Evolutionary conservation across 1,284 basidiomycete species (phyloP), one percentile per base, ranked within the genome.

Genomic region (Sanghuangporus baumii): DNA sequence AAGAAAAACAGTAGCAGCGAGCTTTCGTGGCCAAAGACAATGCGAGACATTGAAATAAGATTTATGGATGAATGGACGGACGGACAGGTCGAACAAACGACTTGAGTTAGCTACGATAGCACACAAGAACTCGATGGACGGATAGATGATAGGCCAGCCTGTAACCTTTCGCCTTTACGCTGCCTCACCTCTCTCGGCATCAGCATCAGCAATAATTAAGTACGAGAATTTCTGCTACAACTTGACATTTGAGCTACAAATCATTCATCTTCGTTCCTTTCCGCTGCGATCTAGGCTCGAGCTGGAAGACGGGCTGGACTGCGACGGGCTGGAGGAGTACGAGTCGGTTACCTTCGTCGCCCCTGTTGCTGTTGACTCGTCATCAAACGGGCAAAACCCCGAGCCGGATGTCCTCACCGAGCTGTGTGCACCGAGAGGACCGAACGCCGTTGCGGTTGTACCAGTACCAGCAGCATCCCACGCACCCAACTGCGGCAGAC

Each of bases 301-400:
- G 16, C 57, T 55, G n/a, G 60, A 48, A 12, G 59, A 36, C 18
- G 50, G 41, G 6, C 47, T 41, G 26, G 59, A 47, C 37, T 31
- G 26, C 3, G 26, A 31, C 26, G 26, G 26, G 26, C 26, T 31
- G 26, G 12, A 20, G 8, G 52, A 51, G 57, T 20, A 34, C 18
- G 20, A 31, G 16, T 34, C 12, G 12, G 18, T 18, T 2, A 34
- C 41, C 5, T n/a, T 23, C 20, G 60, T 43, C 46, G 43, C 16
- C 7, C 43, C 20, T 18, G 43, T 18, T n/a, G 43, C 20, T 7
- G 43, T n/a, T 4, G 50, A 5, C 12, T 57, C 61, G 46, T 63
- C 61, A 6, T 40, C 61, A 38, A 63, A 63, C 46, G 61, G 61
- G 11, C 47, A 51, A 57, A 63, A 63, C 14, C 26, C 46, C 51